Evolutionary conservation across 495 filamentous ascomycete species (phyloP).

Genomic region (Penicillium silybi): DNA sequence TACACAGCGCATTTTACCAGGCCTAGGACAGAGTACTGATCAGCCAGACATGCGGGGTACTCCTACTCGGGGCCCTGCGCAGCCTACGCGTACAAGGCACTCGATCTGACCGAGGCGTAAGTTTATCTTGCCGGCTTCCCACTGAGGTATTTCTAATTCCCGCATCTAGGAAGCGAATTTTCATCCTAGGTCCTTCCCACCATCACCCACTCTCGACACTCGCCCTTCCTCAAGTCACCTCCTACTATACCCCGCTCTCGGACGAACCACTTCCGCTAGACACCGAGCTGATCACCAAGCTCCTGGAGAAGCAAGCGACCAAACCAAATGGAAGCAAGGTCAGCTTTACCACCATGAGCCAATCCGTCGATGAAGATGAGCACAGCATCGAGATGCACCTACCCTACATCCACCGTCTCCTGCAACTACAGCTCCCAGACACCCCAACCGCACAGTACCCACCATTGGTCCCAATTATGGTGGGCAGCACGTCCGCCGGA

Average conservation of each 20-base stretch:
- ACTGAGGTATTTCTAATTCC: constrained; percentile 1
- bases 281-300: constrained; percentile 55
- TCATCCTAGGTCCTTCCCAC: constrained; percentile 92
- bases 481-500: constrained; percentile 65
- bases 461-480: constrained; percentile 78
- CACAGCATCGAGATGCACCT: constrained; percentile 97
- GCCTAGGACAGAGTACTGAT: constrained; percentile 6
- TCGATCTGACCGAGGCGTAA: constrained; percentile 79
- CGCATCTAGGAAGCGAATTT: constrained; percentile 70
- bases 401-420: constrained; percentile 86
- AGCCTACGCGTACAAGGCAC: constrained; percentile 89
- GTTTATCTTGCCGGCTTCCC: constrained; percentile 9
- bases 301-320: constrained; percentile 49
- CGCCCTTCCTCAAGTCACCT: constrained; percentile 68
- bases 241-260: constrained; percentile 84
- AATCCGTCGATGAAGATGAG: constrained; percentile 71
- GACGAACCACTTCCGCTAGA: constrained; percentile 71
- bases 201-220: constrained; percentile 75
- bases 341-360: constrained; percentile 69
- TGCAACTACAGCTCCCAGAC: constrained; percentile 40
- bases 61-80: constrained; percentile 91
- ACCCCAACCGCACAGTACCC: constrained; percentile 53
- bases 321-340: constrained; percentile 35
- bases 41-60: constrained; percentile 85
- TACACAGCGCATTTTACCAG: background rate